Base-by-base conservation (phyloP, 352 stramenopile species). In the Phytophthora foliorum region DNA sequence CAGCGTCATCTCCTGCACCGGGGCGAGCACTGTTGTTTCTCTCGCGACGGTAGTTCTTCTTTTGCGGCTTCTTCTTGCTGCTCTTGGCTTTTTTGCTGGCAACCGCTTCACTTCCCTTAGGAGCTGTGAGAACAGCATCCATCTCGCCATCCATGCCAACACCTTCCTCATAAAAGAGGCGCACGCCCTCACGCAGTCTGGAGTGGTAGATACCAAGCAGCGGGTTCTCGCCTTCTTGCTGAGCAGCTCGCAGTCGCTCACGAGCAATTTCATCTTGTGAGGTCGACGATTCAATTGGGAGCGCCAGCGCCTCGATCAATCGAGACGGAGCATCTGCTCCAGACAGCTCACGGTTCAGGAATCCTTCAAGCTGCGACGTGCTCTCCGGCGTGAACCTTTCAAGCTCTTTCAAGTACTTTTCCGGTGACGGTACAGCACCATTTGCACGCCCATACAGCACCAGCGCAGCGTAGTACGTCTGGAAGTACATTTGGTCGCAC, bases 401-500 rank as follows among this genome's bases (percentile, higher is more conserved):
- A 3, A 94, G 61, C 32, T 92, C 76, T 14, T 66, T 69, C 13
- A 92, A 77, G 55, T 93, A 91, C 36, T 56, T 69, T 22, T 91
- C 82, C 0, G 84, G 85, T 0, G 82, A 36, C 4, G 85, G 84
- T 8, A 95, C 84, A 3, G 82, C 81, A 1, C 74, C 82, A 46
- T 82, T 92, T 1, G 71, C 75, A 32, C 87, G 83, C 41, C 87
- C 85, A 41, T 91, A 92, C 39, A 95, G 64, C n/a, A 90, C 80
- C 19, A 95, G 75, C 17, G 73, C 74, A 31, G 82, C 74, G 57
- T 93, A 91, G 72, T 95, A 92, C 44, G 76, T 81, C 38, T 85
- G 75, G 66, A 93, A 95, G 82, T 93, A 95, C 87, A 95, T 92
- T 32, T 86, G 75, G 44, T 95, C 87, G 22, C 75, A 87, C 9